A percentile compares a stretch with the other conserved stretches of the same genome.
phyloP scores from a whole-genome alignment of 2,329 filamentous ascomycete genomes.

The Phyllosticta citribraziliensis region DNA sequence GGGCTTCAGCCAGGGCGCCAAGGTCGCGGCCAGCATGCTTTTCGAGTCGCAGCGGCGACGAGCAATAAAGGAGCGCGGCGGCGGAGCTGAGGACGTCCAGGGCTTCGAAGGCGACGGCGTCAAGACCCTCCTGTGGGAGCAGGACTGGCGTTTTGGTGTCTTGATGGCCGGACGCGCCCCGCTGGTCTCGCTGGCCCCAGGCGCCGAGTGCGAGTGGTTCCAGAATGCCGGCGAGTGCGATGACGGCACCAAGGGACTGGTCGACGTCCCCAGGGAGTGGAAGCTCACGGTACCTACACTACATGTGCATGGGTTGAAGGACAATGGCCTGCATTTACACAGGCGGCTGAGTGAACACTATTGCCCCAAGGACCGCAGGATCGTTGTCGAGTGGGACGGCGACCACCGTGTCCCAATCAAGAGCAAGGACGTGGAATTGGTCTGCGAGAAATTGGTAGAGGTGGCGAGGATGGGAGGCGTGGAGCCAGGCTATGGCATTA shows the following conservation, averaged over 20 bases:
- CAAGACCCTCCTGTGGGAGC: constrained; percentile 13
- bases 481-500: constrained; percentile 4
- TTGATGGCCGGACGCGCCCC: constrained; percentile 54
- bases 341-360: constrained; percentile 47
- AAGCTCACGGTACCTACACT: constrained; percentile 51
- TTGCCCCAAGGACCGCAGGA: constrained; percentile 45
- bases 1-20: constrained; percentile 43
- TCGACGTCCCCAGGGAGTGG: constrained; percentile 27
- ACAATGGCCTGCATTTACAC: constrained; percentile 52
- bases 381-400: constrained; percentile 63
- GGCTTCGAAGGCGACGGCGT: constrained; percentile 15
- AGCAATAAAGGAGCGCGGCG: constrained; percentile 15
- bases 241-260: constrained; percentile 17
- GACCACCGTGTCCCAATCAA: constrained; percentile 63
- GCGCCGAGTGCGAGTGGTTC: constrained; percentile 20
- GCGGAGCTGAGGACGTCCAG: constrained; percentile 15
- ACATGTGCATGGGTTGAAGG: constrained; percentile 57
- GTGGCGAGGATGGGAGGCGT: constrained; percentile 5
- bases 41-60: constrained; percentile 50
- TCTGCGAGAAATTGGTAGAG: background rate
- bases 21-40: constrained; percentile 36
- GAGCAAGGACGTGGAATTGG: constrained; percentile 45
- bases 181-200: constrained; percentile 39
- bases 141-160: constrained; percentile 50
- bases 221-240: constrained; percentile 32